Base-by-base conservation (phyloP, 169 alveolate genomes). In the Babesia sp. region DNA sequence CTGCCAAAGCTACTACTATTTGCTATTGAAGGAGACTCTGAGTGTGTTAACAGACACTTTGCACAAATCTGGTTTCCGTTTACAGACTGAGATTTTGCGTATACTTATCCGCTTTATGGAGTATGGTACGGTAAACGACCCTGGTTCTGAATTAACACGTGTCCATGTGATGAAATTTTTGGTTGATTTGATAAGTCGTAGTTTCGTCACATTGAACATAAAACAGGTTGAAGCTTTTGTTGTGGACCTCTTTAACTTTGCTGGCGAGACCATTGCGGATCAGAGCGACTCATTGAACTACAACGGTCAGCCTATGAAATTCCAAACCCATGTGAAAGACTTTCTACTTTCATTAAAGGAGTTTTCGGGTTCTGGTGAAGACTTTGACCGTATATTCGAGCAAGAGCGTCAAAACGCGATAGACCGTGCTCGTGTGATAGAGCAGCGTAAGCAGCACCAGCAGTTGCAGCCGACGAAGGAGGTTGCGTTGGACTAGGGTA, bases 51-150 rank as follows among this genome's bases (percentile, higher is more conserved):
- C 97, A 16, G 97, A 94, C 70, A 91, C 96, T 18, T 88, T 93
- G 67, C 97, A 94, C 61, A 93, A 92, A 77, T 91, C 95, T 9
- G 97, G 97, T 11, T 93, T 94, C 82, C 93, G 93, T 44, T 90
- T 90, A 44, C 97, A 94, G 80, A 92, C 96, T 5, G 87, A 81
- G 50, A 73, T 81, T 18, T 29, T 81, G 57, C 76, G 77, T 12
- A 39, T 81, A 1, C 64, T 81, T 16, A 36, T 81, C 20, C 42
- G 77, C n/a, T 56, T 72, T 46, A 31, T 81, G 51, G 89, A 56
- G 37, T 68, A 68, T 46, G 89, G 84, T 2, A 51, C 69, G 2
- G 71, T 81, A 37, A 60, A 81, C 58, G 84, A 71, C 69, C 87
- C 85, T n/a, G 60, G 60, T 3, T 29, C 60, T 22, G 84, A 72